Base-by-base conservation (phyloP, 306 rosid genomes). In the Mimosa pudica region DNA sequence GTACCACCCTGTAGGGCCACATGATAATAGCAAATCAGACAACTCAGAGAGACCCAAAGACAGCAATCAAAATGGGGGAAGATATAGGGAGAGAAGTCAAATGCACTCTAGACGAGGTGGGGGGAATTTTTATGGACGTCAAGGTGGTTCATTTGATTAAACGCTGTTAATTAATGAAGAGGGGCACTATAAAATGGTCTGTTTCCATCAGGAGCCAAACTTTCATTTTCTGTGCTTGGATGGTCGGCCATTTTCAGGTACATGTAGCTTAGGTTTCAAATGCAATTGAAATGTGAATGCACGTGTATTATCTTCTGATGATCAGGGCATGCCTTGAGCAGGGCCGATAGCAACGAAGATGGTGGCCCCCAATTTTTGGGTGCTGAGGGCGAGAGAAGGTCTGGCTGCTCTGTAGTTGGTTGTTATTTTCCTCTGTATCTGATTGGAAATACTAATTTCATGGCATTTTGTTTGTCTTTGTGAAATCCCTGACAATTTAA, bases 1-100 rank as follows among this genome's bases (percentile, higher is more conserved):
- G 86, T 93, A 93, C 83, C 97, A 93, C 69, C 93, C 97, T 79
- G 93, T 96, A 46, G 93, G 93, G 60, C 79, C 85, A 12, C 68
- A 89, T 82, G 88, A 90, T 81, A 90, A 77, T 58, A 75, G 82
- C 58, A 88, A 80, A 57, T 79, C 65, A 11, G 85, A 79, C 63
- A 84, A 57, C 82, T 77, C 78, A 2, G 97, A 85, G 45, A 87
- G 86, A 78, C 87, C 96, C 1, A 90, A 80, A 83, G 93, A 89
- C 78, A 87, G 84, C 35, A 42, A 84, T 46, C 89, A 80, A 80
- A 74, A 78, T 13, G 91, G 89, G 55, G 82, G 89, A 11, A 89
- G 93, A 84, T 85, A 77, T 77, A 86, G 93, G 82, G 98, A 89
- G 80, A 93, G 95, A 76, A 89, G 88, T 77, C 98, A 82, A 82